These are phyloP conservation scores for Entomortierella chlamydospora DNA, from an alignment of 192 early-diverging fungal genomes.

Conservation along the genomic window DNA sequence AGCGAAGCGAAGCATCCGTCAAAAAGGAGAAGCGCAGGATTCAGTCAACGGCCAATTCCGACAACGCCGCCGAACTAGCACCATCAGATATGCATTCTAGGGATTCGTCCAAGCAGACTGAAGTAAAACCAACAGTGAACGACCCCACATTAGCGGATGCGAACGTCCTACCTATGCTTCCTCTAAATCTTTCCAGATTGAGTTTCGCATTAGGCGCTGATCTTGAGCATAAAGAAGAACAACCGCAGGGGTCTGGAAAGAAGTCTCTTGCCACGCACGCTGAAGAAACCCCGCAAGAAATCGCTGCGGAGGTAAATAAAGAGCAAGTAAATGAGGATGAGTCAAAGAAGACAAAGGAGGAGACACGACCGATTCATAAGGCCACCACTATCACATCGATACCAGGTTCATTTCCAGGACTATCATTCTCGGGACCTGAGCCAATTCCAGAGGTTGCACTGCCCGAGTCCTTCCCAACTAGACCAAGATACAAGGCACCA, in stretches of 20 bases:
- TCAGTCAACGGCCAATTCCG: background rate
- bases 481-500: background rate
- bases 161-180: background rate
- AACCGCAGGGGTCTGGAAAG: background rate
- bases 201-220: slow-evolving; percentile 13
- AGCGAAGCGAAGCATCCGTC: background rate
- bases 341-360: no score
- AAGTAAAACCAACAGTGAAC: background rate
- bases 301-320: background rate
- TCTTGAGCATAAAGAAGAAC: background rate
- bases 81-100: background rate
- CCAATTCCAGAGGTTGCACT: background rate
- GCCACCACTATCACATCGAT: background rate
- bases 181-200: slow-evolving; percentile 8
- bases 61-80: background rate
- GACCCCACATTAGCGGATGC: background rate
- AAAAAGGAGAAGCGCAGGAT: background rate
- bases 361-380: background rate
- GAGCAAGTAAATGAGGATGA: background rate
- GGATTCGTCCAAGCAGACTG: background rate
- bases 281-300: background rate
- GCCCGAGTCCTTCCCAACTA: background rate
- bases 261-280: background rate
- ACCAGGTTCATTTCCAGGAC: slow-evolving; percentile 2
- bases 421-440: background rate